A percentile compares a stretch with the other conserved stretches of the same genome.
Conservation (phyloP, 768 basidiomycete genomes). For the Piloderma croceum region DNA sequence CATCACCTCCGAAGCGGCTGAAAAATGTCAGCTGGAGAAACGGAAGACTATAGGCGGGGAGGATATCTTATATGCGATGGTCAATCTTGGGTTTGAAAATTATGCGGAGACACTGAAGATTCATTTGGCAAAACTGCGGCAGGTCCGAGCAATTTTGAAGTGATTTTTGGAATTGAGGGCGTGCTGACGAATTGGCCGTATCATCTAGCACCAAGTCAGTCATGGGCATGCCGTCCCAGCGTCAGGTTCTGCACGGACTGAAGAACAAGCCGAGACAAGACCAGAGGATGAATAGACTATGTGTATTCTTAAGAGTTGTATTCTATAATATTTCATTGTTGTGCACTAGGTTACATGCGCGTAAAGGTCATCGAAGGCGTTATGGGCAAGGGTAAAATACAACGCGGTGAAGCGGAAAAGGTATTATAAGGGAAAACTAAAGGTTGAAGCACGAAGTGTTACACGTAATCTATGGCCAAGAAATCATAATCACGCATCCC, state of each 20-base stretch:
- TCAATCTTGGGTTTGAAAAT: conserved; percentile 87
- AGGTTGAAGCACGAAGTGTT: no score
- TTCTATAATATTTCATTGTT: no score
- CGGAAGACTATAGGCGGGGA: conserved; percentile 97
- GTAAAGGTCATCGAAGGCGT: no score
- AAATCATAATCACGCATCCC: conserved; percentile 20
- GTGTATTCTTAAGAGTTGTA: no score
- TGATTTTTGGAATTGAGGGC: background rate
- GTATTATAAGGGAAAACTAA: no score
- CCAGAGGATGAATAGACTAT: no score
- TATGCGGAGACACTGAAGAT: conserved; percentile 91
- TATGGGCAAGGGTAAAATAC: no score
- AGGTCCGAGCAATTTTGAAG: conserved; percentile 40
- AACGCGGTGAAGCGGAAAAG: no score
- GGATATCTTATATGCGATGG: conserved; percentile 95
- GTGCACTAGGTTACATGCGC: no score
- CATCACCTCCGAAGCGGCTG: conserved; percentile 95
- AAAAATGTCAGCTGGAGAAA: conserved; percentile 91
- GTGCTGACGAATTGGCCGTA: background rate
- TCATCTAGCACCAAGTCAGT: background rate
- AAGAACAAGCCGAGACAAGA: no score
- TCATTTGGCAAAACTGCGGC: conserved; percentile 83
- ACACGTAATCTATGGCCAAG: no score
- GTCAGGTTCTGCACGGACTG: background rate
- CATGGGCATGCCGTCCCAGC: background rate